A percentile compares a stretch with the other conserved stretches of the same genome.
Evolutionary conservation across 2,329 filamentous ascomycete species (phyloP).

Genomic region (Colletotrichum sp.): DNA sequence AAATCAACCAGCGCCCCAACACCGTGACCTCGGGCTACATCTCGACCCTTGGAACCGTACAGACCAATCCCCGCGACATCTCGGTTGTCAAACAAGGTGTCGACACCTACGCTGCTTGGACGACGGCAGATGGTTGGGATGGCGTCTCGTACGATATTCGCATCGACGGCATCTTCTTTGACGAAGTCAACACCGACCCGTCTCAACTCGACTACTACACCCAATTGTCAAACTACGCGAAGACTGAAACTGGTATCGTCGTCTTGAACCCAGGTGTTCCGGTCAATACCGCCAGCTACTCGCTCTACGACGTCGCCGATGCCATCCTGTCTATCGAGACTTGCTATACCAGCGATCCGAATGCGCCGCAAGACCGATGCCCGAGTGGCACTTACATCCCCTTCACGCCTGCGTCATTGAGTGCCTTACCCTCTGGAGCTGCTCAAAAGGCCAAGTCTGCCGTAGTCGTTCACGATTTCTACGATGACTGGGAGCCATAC

Average conservation of each 20-base stretch:
- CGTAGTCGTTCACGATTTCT: not conserved
- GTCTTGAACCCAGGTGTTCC: not conserved
- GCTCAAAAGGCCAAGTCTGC: not conserved
- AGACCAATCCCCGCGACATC: not conserved
- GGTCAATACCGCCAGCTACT: not conserved
- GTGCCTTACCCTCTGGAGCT: not conserved
- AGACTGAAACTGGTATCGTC: not conserved
- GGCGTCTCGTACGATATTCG: not conserved
- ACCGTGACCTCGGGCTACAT: not conserved
- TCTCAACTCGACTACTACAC: not conserved
- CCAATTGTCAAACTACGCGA: not conserved
- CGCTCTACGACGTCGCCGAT: not conserved
- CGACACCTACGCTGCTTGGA: not conserved
- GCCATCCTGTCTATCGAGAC: not conserved
- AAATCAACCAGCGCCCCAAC: not conserved
- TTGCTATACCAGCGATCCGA: not conserved
- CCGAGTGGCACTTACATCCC: not conserved
- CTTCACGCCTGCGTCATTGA: not conserved
- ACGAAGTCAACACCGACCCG: not conserved
- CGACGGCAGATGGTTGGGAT: not conserved
- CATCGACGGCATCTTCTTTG: not conserved
- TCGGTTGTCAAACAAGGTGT: not conserved
- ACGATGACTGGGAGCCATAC: not conserved
- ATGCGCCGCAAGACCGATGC: not conserved
- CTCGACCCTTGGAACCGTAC: not conserved